phyloP scores from a whole-genome alignment of 1,284 basidiomycete genomes.

The Pyrrhoderma noxium region DNA sequence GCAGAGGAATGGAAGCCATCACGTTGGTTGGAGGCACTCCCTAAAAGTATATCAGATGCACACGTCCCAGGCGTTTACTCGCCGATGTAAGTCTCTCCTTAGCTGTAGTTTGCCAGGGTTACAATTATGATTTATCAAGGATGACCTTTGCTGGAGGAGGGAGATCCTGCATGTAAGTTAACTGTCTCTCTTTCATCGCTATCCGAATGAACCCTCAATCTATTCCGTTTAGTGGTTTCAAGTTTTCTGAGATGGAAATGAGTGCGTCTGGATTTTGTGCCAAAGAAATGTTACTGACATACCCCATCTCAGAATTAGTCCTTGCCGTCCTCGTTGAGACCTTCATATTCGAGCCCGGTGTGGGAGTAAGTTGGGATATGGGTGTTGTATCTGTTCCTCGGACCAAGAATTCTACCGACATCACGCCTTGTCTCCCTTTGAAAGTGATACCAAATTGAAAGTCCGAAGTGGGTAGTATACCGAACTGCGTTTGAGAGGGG shows the following conservation, averaged over 20 bases:
- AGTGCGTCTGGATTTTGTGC: no score
- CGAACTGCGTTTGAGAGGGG: no score
- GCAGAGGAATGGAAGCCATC: slow-evolving; percentile 21
- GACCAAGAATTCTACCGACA: slow-evolving; percentile 10
- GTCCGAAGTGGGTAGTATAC: no score
- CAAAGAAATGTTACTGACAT: no score
- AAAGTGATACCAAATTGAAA: slow-evolving; percentile 10
- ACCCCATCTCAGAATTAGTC: slow-evolving; percentile 4
- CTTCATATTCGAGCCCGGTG: slow-evolving; percentile 12
- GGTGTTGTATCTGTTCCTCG: slow-evolving; percentile 1
- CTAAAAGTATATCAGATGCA: slow-evolving; percentile 19
- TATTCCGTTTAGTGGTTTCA: slow-evolving; percentile 9
- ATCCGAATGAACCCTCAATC: background rate
- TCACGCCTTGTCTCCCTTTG: slow-evolving; percentile 5
- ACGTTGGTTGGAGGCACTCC: slow-evolving; percentile 17
- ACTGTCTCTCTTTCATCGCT: no score
- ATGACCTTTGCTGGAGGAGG: slow-evolving; percentile 30
- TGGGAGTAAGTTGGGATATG: slow-evolving; percentile 18
- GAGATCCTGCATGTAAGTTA: slow-evolving; percentile 26
- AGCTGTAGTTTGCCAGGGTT: background rate
- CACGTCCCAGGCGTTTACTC: slow-evolving; percentile 31
- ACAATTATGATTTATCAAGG: slow-evolving; percentile 15
- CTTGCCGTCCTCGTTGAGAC: slow-evolving; percentile 12
- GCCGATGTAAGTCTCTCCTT: slow-evolving; percentile 25
- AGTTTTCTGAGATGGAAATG: slow-evolving; percentile 16